phyloP scores from a whole-genome alignment of 192 early-diverging fungal species.

The Dissophora globulifera region DNA sequence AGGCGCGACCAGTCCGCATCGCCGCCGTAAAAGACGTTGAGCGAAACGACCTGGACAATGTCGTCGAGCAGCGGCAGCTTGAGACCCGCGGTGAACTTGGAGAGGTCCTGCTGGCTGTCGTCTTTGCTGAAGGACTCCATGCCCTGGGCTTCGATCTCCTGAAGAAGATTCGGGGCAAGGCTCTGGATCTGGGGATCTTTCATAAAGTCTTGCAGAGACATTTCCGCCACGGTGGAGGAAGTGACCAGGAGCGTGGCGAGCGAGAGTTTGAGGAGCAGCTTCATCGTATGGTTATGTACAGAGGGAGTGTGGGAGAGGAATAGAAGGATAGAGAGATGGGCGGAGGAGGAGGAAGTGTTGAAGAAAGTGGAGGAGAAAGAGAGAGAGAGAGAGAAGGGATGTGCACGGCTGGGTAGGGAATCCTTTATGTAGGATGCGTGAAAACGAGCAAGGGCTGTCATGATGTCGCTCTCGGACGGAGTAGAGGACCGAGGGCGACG shows the following conservation, averaged over 20 bases:
- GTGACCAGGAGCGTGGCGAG: slow-evolving; percentile 30
- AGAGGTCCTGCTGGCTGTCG: background rate
- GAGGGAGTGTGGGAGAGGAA: background rate
- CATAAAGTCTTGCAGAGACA: slow-evolving; percentile 24
- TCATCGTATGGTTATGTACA: slow-evolving; percentile 4
- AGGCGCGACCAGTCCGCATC: slow-evolving; percentile 40
- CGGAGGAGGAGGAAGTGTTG: background rate
- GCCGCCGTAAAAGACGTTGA: slow-evolving; percentile 6
- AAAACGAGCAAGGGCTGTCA: no score
- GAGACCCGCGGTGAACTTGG: background rate
- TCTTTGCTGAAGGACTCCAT: slow-evolving; percentile 16
- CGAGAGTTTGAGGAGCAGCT: slow-evolving; percentile 39
- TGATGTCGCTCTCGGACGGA: no score
- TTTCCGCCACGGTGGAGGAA: background rate
- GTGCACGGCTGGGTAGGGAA: no score
- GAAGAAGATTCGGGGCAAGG: slow-evolving; percentile 26
- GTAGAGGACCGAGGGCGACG: no score
- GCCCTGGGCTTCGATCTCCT: slow-evolving; percentile 35
- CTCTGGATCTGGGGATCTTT: slow-evolving; percentile 12
- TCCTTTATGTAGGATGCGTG: no score
- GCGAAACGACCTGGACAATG: slow-evolving; percentile 35
- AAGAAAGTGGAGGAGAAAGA: background rate
- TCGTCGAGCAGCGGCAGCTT: slow-evolving; percentile 34
- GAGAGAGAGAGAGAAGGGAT: background rate
- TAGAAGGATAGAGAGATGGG: background rate